Base-by-base conservation (phyloP, 2,329 filamentous ascomycete genomes). In the Cladobotryum mycophilum region DNA sequence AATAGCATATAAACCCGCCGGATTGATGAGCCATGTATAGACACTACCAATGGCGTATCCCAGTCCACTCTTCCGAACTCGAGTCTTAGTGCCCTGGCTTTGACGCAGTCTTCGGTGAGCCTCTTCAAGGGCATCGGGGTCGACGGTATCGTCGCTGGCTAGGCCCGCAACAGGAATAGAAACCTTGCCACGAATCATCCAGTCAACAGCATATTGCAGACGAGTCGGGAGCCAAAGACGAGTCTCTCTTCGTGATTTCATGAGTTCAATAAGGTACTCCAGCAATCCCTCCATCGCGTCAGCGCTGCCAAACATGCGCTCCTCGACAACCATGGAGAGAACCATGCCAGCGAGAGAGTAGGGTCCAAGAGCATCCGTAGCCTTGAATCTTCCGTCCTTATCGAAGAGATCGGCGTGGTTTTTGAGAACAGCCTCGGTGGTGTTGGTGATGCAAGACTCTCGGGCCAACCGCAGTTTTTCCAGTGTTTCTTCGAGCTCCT, bases 271-370 rank as follows among this genome's bases (percentile, higher is more conserved):
- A 2, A 76, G 59, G 12, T 69, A 62, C 4, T 62, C 59, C 0
- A 77, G 56, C 0, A 76, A 53, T 1, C 53, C 52, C 36, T 72
- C 66, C 5, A 67, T 61, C 0, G 64, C 58, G 0, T 25, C 43
- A 0, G 57, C 57, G n/a, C 55, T 50, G 5, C 45, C 60, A 14
- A 58, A 53, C 5, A 76, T 63, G 13, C 70, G 66, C 57, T 77
- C 73, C 48, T 77, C 73, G 7, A 75, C 63, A 4, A 76, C 70
- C 70, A 78, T 74, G 13, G 68, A 67, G 3, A 74, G 54, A 2
- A 75, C 61, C n/a, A 78, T 64, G 1, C 69, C 72, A 0, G 65
- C 61, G 2, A 76, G 51, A 7, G 62, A 58, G 0, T 62, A 60
- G 4, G 62, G 56, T 0, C 60, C 57, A 2, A 48, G 30, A 9